Percentiles rank a stretch among this genome's conserved stretches.
These are phyloP conservation scores for Chaetoceros tenuissimus DNA, from an alignment of 108 stramenopile genomes.

Conservation along the genomic window DNA sequence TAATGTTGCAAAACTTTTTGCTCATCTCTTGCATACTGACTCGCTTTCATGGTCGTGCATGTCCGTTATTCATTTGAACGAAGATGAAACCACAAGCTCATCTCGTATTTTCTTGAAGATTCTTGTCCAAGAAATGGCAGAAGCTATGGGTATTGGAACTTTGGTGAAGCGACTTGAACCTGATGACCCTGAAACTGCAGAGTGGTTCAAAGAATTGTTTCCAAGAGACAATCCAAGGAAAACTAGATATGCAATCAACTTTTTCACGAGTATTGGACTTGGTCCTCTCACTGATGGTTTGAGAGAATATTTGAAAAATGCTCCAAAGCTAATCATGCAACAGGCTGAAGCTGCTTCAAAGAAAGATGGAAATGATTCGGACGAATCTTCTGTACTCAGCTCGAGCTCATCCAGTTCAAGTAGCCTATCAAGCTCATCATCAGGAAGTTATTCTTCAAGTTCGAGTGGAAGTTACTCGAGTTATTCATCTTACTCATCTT, in stretches of 20 bases:
- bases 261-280: constrained; percentile 96
- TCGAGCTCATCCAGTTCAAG: constrained; percentile 45
- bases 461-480: not conserved
- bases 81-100: constrained; percentile 95
- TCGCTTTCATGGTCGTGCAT: constrained; percentile 95
- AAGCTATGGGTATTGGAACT: constrained; percentile 88
- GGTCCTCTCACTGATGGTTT: constrained; percentile 97
- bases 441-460: constrained; percentile 30
- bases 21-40: constrained; percentile 95
- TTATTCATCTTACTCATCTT: constrained; percentile 12
- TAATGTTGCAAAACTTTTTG: constrained; percentile 98
- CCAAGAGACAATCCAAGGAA: constrained; percentile 92
- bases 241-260: constrained; percentile 97
- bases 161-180: constrained; percentile 84
- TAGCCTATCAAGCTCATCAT: constrained; percentile 19
- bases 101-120: constrained; percentile 98
- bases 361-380: constrained; percentile 39
- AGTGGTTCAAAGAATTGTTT: constrained; percentile 92
- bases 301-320: constrained; percentile 88
- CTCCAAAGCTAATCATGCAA: constrained; percentile 76
- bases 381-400: constrained; percentile 33
- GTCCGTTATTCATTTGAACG: constrained; percentile 83
- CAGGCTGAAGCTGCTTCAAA: constrained; percentile 58
- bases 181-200: constrained; percentile 45
- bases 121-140: constrained; percentile 92